Evolutionary conservation across 495 filamentous ascomycete genomes (phyloP).

Genomic region (Staphylotrichum tortipilum): DNA sequence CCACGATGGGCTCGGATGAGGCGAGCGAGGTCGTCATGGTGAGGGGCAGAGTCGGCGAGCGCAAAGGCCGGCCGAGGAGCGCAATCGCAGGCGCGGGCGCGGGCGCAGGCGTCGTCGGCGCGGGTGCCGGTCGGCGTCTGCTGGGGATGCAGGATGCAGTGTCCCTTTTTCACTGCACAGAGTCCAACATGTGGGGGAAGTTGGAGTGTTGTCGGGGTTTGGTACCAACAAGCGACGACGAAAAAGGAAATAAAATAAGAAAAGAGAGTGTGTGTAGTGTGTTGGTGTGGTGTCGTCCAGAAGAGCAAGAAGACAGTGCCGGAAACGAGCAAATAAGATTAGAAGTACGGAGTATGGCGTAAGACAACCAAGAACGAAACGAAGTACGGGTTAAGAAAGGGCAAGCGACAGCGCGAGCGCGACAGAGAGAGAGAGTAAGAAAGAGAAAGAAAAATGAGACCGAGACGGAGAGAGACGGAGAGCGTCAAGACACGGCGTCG

Average conservation of each 20-base stretch:
- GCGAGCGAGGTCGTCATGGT: slow-evolving; percentile 28
- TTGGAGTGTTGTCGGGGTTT: too few species aligned
- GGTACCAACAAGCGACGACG: too few species aligned
- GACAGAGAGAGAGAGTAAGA: too few species aligned
- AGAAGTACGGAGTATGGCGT: slow-evolving; percentile 7
- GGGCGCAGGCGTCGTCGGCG: too few species aligned
- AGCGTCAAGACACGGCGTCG: slow-evolving; percentile 6
- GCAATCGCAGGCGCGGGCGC: too few species aligned
- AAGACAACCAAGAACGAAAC: too few species aligned
- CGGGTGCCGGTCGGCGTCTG: too few species aligned
- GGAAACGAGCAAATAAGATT: not conserved
- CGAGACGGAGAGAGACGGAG: slow-evolving; percentile 3
- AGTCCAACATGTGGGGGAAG: slow-evolving; percentile 12
- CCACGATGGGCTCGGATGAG: slow-evolving; percentile 22
- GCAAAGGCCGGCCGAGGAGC: not conserved
- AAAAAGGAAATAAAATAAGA: not conserved
- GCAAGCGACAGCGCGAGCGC: too few species aligned
- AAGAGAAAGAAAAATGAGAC: slow-evolving; percentile 7
- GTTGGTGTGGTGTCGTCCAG: not conserved
- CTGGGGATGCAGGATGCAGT: slow-evolving; percentile 6
- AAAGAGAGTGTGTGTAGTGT: too few species aligned
- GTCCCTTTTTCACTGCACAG: slow-evolving; percentile 11
- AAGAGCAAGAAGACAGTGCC: slow-evolving; percentile 7
- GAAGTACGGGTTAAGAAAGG: too few species aligned
- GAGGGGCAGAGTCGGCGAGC: slow-evolving; percentile 4